These are phyloP conservation scores for Dendrobium huoshanense DNA, from an alignment of 106 monocot species.

Conservation along the genomic window DNA sequence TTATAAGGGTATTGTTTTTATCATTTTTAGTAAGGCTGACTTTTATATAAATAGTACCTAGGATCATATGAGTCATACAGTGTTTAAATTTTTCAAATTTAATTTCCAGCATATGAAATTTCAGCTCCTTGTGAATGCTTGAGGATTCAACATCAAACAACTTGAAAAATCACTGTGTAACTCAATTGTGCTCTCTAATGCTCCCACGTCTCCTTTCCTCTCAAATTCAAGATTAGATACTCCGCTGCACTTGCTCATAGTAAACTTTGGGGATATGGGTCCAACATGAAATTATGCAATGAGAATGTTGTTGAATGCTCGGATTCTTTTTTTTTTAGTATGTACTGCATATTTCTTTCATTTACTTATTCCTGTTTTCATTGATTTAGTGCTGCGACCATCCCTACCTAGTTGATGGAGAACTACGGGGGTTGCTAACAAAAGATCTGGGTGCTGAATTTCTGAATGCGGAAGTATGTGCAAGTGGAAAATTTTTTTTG, in stretches of 20 bases:
- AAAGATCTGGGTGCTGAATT: constrained; percentile 29
- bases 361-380: constrained; percentile 3
- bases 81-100: not conserved
- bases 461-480: constrained; percentile 67
- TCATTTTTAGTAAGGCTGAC: too few species aligned
- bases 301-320: not conserved
- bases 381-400: constrained; percentile 87
- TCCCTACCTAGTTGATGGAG: constrained; percentile 72
- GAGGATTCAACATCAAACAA: not conserved
- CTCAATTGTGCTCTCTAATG: not conserved
- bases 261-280: not conserved
- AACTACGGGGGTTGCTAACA: constrained; percentile 39
- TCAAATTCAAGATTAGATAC: not conserved
- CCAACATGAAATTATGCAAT: not conserved
- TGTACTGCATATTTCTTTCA: not conserved
- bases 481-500: constrained; percentile 72
- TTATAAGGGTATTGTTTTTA: too few species aligned
- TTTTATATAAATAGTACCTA: too few species aligned
- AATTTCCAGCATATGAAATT: not conserved
- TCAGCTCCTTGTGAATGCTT: not conserved
- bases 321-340: not conserved
- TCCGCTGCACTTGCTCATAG: not conserved
- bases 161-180: not conserved
- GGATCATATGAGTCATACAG: too few species aligned
- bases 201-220: not conserved